Evolutionary conservation across 352 stramenopile genomes (phyloP), one percentile per base, ranked within the genome.

Genomic region (Pythium utonaiense): DNA sequence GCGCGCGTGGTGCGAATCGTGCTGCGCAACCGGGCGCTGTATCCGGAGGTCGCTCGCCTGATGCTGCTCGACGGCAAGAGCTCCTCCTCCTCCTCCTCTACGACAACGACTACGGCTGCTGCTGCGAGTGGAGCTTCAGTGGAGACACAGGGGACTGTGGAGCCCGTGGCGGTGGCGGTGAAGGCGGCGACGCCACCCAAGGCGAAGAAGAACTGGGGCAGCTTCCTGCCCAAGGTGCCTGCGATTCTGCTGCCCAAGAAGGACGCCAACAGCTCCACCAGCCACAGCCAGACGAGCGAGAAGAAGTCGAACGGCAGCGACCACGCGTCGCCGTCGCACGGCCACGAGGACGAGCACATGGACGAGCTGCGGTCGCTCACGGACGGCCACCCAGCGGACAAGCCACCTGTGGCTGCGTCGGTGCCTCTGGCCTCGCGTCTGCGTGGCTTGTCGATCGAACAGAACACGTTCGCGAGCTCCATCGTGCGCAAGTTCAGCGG

Each of bases 181-280:
- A 38, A 48, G 22, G 44, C 41, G 3, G 44, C 41, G 3, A 60
- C 56, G 33, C 56, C 63, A 22, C 53, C 61, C 19, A 57, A 60
- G 49, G n/a, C 57, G 10, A 77, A 84, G 57, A 83, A 83, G 51
- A 80, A 66, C 10, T 70, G 86, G 17, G 78, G 81, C 56, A 83
- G 70, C 24, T 85, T 83, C 54, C 54, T 91, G 2, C 79, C 81
- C 34, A 88, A 86, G 57, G 76, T 89, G 3, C 69, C 81, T 22
- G 60, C 69, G 14, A 47, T 47, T 24, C 40, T 47, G 40, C 83
- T 83, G 48, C 38, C 51, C 53, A 53, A 57, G 34, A 74, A 74
- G 53, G 58, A 74, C 17, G n/a, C 67, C 6, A 24, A 41, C 13
- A 7, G 16, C 36, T n/a, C 53, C 53, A n/a, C 41, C 53, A 25